A percentile compares a stretch with the other conserved stretches of the same genome.
Conservation (phyloP, 2,329 filamentous ascomycete genomes). For the Phoma sp. region DNA sequence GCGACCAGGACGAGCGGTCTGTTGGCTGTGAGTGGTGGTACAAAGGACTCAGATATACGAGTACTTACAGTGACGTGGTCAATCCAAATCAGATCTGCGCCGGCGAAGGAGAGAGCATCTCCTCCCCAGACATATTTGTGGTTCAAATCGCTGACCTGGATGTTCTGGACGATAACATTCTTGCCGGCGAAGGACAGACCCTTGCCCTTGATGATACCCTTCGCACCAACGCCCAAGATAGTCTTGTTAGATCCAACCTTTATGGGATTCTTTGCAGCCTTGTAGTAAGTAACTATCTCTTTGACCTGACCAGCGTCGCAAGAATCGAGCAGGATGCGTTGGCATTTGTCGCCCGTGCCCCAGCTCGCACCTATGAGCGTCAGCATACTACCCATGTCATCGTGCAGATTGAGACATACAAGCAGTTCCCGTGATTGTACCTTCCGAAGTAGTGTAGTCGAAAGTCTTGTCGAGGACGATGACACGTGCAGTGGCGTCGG, state of each 20-base stretch:
- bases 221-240: conserved; percentile 48
- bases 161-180: conserved; percentile 49
- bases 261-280: conserved; percentile 35
- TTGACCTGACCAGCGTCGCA: conserved; percentile 2
- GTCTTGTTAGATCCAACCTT: conserved; percentile 49
- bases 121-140: conserved; percentile 48
- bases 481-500: conserved; percentile 39
- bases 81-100: conserved; percentile 41
- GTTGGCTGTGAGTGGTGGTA: neutral
- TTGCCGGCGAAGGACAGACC: conserved; percentile 45
- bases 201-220: conserved; percentile 50
- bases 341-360: conserved; percentile 20
- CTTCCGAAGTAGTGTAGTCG: conserved; percentile 30
- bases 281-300: conserved; percentile 37
- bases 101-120: conserved; percentile 43
- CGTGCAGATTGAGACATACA: neutral
- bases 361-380: conserved; percentile 14
- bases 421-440: conserved; percentile 23
- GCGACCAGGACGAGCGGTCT: conserved; percentile 19
- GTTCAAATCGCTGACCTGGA: conserved; percentile 46
- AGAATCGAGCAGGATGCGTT: conserved; percentile 30
- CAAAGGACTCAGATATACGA: neutral
- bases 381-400: neutral
- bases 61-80: conserved; percentile 29
- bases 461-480: conserved; percentile 44